phyloP scores from a whole-genome alignment of 768 basidiomycete genomes.

The Punctularia strigosozonata region DNA sequence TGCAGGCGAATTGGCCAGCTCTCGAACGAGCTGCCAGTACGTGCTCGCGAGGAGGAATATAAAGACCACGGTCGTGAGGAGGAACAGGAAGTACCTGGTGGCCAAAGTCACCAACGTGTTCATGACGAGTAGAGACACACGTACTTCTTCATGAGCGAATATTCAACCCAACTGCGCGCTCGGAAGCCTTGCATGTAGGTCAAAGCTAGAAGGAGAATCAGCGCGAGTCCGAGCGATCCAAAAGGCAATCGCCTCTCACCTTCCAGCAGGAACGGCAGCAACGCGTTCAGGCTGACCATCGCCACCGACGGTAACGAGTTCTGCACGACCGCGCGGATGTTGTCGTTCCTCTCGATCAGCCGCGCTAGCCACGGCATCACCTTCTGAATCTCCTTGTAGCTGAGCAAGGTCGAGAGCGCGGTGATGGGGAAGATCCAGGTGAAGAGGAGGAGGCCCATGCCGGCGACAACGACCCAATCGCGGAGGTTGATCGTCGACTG shows the following conservation, averaged over 20 bases:
- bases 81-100: slow-evolving; percentile 82
- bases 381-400: slow-evolving; percentile 90
- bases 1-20: slow-evolving; percentile 86
- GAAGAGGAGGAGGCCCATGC: slow-evolving; percentile 68
- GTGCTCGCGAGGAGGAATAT: slow-evolving; percentile 89
- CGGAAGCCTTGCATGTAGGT: slow-evolving; percentile 87
- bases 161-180: slow-evolving; percentile 89
- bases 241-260: slow-evolving; percentile 28
- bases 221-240: not conserved
- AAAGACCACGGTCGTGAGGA: slow-evolving; percentile 87
- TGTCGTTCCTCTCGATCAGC: slow-evolving; percentile 74
- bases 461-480: slow-evolving; percentile 54
- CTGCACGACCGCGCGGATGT: slow-evolving; percentile 80
- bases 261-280: slow-evolving; percentile 83
- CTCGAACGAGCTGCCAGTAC: slow-evolving; percentile 83
- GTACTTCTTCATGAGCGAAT: slow-evolving; percentile 84
- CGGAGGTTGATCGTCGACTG: slow-evolving; percentile 46
- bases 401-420: slow-evolving; percentile 75
- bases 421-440: slow-evolving; percentile 92
- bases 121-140: slow-evolving; percentile 11
- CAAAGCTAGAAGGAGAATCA: slow-evolving; percentile 27
- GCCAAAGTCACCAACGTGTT: slow-evolving; percentile 4
- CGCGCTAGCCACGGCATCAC: slow-evolving; percentile 76
- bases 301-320: slow-evolving; percentile 89
- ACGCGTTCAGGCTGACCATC: slow-evolving; percentile 81